Percentiles rank a stretch among this genome's conserved stretches.
Conservation (phyloP, 768 basidiomycete genomes). For the Hygrophoropsis aurantiaca region DNA sequence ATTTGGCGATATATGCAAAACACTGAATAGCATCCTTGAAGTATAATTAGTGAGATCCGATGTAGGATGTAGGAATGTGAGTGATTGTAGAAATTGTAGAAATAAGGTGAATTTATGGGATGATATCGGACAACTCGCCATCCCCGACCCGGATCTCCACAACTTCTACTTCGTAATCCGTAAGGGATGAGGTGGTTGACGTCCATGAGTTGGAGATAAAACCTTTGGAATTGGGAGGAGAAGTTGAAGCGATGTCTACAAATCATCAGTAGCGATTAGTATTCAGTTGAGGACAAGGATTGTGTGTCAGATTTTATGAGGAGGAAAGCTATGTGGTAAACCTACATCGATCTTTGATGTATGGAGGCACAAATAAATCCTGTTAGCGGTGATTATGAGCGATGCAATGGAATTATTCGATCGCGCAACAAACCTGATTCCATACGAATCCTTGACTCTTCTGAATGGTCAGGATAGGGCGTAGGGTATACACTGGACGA, state of each 20-base stretch:
- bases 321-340: slow-evolving; percentile 15
- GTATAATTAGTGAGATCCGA: background rate
- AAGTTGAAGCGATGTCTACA: slow-evolving; percentile 79
- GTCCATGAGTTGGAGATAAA: slow-evolving; percentile 70
- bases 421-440: slow-evolving; percentile 69
- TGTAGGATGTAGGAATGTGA: background rate
- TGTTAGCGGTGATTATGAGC: slow-evolving; percentile 22
- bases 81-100: slow-evolving; percentile 1
- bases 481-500: slow-evolving; percentile 59
- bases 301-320: slow-evolving; percentile 7
- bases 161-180: slow-evolving; percentile 83
- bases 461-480: slow-evolving; percentile 86
- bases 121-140: slow-evolving; percentile 74
- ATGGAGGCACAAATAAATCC: slow-evolving; percentile 87
- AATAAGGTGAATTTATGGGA: slow-evolving; percentile 42
- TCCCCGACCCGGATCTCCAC: slow-evolving; percentile 84
- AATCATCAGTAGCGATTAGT: slow-evolving; percentile 1
- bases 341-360: slow-evolving; percentile 89
- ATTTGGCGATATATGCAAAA: too few species aligned
- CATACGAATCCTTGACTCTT: slow-evolving; percentile 87
- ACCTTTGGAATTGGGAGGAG: slow-evolving; percentile 67
- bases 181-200: slow-evolving; percentile 63
- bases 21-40: too few species aligned
- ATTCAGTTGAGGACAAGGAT: slow-evolving; percentile 9
- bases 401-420: background rate